Base-by-base conservation (phyloP, 176 grass and related monocot species). In the Echinochloa phyllopogon region DNA sequence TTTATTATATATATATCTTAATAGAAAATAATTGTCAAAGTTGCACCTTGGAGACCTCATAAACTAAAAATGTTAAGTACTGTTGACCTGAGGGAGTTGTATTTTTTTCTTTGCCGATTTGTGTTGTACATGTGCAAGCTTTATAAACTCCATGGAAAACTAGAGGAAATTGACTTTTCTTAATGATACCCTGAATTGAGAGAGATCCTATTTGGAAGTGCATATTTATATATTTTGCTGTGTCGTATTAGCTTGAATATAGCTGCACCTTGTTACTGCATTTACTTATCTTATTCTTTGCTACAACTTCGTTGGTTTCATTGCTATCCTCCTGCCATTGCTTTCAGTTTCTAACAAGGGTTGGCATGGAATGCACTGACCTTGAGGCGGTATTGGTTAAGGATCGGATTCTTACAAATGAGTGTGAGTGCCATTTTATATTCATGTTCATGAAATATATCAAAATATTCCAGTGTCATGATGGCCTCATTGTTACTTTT, bases 401-500 rank as follows among this genome's bases (percentile, higher is more conserved):
- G 78, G 91, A 98, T 92, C 96, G 89, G 72, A 86, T 80, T 67
- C 96, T 98, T 74, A 92, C 96, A 74, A 90, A 90, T 78, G 96
- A 96, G 38, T 93, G 96, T 98, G 83, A 94, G 96, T 89, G 39
- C 55, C 69, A 41, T 87, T 87, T 53, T 20, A 37, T 82, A 4
- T 64, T 61, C 80, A 65, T 85, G 21, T 79, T 85, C 14, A 37
- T 88, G 42, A 49, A 74, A 36, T 60, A 20, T 74, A 68, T 47
- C 50, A 67, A 12, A 83, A 27, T 76, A 53, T 21, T 47, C 23
- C 79, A 77, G 39, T 65, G 61, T 23, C 50, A 68, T 87, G 79
- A 66, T 86, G 56, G 4, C 21, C 76, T 23, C 3, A 50, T 53
- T 61, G 14, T 77, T 64, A 33, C 78, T 82, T 70, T 87, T 74